Percentiles rank a stretch among this genome's conserved stretches.
phyloP scores from a whole-genome alignment of 305 asterid genomes.

The Fraxinus paxiana region DNA sequence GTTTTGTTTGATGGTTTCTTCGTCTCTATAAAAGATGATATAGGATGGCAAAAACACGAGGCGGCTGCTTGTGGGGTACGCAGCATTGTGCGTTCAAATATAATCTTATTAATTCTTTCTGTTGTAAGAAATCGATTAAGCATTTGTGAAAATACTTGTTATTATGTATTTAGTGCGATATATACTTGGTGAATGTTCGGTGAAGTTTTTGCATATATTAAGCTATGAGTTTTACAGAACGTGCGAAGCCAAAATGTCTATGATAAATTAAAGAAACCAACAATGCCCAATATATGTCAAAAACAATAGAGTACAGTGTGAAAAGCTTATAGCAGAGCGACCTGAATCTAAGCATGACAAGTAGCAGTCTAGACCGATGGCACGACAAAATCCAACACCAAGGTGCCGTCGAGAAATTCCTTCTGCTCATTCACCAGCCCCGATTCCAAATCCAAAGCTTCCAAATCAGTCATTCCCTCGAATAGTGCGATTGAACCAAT shows the following conservation, averaged over 20 bases:
- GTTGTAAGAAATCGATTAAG: not conserved
- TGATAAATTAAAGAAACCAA: not conserved
- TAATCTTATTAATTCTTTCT: not conserved
- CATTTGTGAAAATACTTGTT: not conserved
- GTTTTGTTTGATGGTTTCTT: not conserved
- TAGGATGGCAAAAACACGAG: not conserved
- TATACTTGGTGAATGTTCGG: not conserved
- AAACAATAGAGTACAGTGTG: not conserved
- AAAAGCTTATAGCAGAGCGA: not conserved
- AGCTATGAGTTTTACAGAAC: no score
- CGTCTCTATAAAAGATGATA: not conserved
- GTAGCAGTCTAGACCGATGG: not conserved
- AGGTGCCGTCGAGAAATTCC: constrained; percentile 50
- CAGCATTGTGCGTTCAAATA: not conserved
- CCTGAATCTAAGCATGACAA: not conserved
- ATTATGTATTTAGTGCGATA: not conserved
- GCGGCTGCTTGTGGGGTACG: not conserved
- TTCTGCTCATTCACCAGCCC: constrained; percentile 49
- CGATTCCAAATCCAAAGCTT: constrained; percentile 45
- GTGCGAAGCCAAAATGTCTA: no score
- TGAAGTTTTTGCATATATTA: no score
- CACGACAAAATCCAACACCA: constrained; percentile 51
- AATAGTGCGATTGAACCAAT: constrained; percentile 68
- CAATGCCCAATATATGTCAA: not conserved
- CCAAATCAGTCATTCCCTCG: constrained; percentile 45